Evolutionary conservation across 2,329 filamentous ascomycete species (phyloP).

Genomic region (Penicillium griseofulvum): DNA sequence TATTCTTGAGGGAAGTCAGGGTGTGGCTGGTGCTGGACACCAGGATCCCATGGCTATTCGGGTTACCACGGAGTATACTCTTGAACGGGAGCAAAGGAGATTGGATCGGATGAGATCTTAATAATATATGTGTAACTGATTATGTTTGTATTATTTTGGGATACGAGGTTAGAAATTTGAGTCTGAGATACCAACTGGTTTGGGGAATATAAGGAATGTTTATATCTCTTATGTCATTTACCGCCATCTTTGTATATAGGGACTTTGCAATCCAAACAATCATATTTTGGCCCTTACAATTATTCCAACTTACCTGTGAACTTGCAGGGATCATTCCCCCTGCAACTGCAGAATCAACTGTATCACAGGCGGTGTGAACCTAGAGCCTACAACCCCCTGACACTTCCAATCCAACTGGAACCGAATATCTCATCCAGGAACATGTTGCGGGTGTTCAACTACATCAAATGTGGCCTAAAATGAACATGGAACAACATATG

Average conservation of each 20-base stretch:
- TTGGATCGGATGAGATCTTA: neutral
- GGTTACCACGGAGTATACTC: slow-evolving; percentile 16
- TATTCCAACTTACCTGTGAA: no score
- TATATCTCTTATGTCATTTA: no score
- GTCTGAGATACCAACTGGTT: neutral
- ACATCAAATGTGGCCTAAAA: slow-evolving; percentile 33
- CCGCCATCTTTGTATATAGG: no score
- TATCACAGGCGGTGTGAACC: no score
- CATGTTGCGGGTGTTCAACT: slow-evolving; percentile 35
- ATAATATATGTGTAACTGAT: neutral
- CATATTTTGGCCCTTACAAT: no score
- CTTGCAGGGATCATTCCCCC: no score
- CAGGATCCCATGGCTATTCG: slow-evolving; percentile 10
- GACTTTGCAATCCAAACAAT: no score
- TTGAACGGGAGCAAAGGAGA: slow-evolving; percentile 7
- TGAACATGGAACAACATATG: slow-evolving; percentile 36
- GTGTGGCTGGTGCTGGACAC: neutral
- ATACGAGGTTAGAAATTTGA: neutral
- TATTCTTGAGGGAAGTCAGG: slow-evolving; percentile 8
- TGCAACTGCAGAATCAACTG: no score
- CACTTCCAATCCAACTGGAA: slow-evolving; percentile 33
- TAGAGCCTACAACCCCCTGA: neutral
- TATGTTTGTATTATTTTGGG: neutral
- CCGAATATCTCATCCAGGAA: slow-evolving; percentile 44
- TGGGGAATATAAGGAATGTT: no score